Evolutionary conservation across 371 early-diverging fungal genomes (phyloP).

Genomic region (Phascolomyces articulosus): DNA sequence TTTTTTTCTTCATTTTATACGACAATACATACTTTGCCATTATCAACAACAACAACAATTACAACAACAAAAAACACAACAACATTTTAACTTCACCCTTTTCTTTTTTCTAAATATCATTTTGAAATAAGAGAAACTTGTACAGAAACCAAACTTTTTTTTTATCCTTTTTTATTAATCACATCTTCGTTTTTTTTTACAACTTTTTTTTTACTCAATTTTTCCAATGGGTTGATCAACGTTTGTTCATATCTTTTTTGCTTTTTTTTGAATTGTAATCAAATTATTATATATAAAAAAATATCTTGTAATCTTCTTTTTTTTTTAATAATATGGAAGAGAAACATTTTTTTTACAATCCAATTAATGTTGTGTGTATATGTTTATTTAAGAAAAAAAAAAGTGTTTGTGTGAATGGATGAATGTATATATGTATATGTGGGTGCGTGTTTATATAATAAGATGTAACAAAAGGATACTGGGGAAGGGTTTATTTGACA

Average conservation of each 20-base stretch:
- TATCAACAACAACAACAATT: background rate
- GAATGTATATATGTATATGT: no score
- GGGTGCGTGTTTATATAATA: no score
- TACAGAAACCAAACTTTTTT: constrained; percentile 5
- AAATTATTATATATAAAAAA: background rate
- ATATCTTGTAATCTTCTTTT: constrained; percentile 4
- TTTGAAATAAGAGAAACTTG: background rate
- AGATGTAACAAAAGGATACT: no score
- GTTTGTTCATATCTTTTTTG: constrained; percentile 8
- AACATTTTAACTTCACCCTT: background rate
- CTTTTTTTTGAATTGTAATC: background rate
- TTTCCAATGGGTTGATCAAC: constrained; percentile 1
- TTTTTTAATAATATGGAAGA: background rate
- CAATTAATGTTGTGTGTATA: constrained; percentile 9
- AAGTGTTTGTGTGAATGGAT: no score
- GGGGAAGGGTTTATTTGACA: no score
- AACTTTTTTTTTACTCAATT: background rate
- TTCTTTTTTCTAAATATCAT: background rate
- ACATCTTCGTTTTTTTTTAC: background rate
- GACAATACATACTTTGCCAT: no score
- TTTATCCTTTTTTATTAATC: background rate
- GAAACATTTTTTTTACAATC: constrained; percentile 5
- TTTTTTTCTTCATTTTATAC: background rate
- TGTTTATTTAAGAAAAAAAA: constrained; percentile 5
- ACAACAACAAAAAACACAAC: background rate